Evolutionary conservation across 495 filamentous ascomycete species (phyloP), one percentile per base, ranked within the genome.

Genomic region (Penicillium malachiteum): DNA sequence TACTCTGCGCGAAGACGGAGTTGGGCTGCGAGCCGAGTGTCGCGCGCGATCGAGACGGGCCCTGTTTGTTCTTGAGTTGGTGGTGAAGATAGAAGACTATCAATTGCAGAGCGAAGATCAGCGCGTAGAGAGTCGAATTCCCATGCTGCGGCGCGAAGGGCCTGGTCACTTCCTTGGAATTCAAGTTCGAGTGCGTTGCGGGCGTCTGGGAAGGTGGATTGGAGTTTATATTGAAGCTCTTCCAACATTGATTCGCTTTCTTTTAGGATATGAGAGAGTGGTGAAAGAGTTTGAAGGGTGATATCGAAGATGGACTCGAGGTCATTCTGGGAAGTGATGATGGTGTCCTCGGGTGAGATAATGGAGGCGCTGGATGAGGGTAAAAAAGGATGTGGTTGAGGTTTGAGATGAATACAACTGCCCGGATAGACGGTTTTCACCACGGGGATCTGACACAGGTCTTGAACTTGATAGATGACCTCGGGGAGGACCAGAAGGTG

Each of bases 401-500:
- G 56, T 5, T 54, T 53, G 5, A 51, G 59, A 26, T 53, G 55
- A 3, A 65, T 42, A 49, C 75, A 78, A 56, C 69, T 76, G 17
- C 61, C 51, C n/a, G 69, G 62, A 37, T 76, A 76, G 7, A 71
- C 44, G 7, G 57, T 46, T 47, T 71, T 56, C 13, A 75, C 44
- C 2, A 42, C 40, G 5, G 65, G 55, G 12, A 74, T 42, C 13
- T 54, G 43, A 56, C 75, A 78, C 17, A 74, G 57, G 14, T 52
- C 44, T 41, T 69, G 71, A 18, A 64, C 57, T 50, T 76, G 72
- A 17, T 73, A 69, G 55, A 74, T 57, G 9, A 76, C 41, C 54
- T 78, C 73, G 17, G 75, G 75, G 38, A 78, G 57, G 26, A 76
- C 52, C 34, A 78, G 67, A 16, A 77, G 48, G 54, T 77, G 74